phyloP scores from a whole-genome alignment of 2,329 filamentous ascomycete genomes.

The Aphanoascus verrucosus region DNA sequence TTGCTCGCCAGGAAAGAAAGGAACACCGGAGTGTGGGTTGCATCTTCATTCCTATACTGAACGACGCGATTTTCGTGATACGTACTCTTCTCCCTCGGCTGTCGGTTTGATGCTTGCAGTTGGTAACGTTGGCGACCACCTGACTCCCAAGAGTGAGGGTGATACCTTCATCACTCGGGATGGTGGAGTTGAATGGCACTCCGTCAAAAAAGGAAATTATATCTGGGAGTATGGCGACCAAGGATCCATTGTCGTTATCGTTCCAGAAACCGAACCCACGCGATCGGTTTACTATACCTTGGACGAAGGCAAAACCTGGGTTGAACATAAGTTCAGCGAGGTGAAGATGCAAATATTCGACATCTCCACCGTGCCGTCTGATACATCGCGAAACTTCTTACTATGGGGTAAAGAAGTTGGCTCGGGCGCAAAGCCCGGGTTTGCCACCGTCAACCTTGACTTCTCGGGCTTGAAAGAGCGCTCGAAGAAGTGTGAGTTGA shows the following conservation, averaged over 20 bases:
- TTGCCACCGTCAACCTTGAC: slow-evolving; percentile 74
- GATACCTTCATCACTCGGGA: slow-evolving; percentile 88
- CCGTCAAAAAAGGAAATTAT: slow-evolving; percentile 76
- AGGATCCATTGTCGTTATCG: slow-evolving; percentile 82
- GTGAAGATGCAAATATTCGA: slow-evolving; percentile 62
- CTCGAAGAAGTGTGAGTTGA: slow-evolving; percentile 52
- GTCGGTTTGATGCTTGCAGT: slow-evolving; percentile 83
- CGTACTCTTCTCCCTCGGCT: slow-evolving; percentile 77
- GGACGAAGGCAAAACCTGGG: slow-evolving; percentile 74
- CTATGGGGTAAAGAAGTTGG: slow-evolving; percentile 62
- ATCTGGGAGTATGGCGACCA: slow-evolving; percentile 95
- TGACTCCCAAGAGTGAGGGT: slow-evolving; percentile 58
- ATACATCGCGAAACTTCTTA: slow-evolving; percentile 81
- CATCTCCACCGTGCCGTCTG: slow-evolving; percentile 79
- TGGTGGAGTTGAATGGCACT: slow-evolving; percentile 79
- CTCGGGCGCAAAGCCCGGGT: slow-evolving; percentile 33
- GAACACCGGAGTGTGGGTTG: slow-evolving; percentile 60
- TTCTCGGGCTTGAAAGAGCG: slow-evolving; percentile 70
- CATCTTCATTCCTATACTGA: slow-evolving; percentile 96
- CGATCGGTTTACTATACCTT: slow-evolving; percentile 63
- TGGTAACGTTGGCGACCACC: slow-evolving; percentile 73
- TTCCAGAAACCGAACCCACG: slow-evolving; percentile 58
- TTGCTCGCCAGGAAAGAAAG: slow-evolving; percentile 50
- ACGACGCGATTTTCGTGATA: slow-evolving; percentile 61
- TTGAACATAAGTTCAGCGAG: slow-evolving; percentile 60